Evolutionary conservation across 2,329 filamentous ascomycete genomes (phyloP), one percentile per base, ranked within the genome.

Genomic region (Cercospora brassicicola): DNA sequence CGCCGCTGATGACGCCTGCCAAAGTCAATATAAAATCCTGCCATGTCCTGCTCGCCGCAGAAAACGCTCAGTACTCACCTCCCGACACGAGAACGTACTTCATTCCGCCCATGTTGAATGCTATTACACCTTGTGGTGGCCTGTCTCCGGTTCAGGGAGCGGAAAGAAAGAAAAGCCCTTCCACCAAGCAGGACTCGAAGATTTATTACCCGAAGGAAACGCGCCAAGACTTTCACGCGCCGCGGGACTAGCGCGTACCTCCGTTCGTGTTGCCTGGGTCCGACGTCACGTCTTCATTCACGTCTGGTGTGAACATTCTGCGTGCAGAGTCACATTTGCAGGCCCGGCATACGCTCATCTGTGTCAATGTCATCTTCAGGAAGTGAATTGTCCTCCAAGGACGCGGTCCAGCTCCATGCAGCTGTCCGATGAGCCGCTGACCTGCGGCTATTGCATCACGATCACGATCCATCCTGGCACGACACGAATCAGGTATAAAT

Each of bases 41-140:
- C 42, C n/a, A 31, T 30, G 30, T 28, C 18, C 33, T 36, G 48
- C 30, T n/a, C 20, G 26, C 15, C 28, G 51, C 51, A 13, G 33
- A 18, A 15, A 20, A 10, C 23, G 20, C 7, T 31, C 33, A 28
- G 65, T 42, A 79, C 83, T 82, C 81, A 91, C 90, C 91, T 85
- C 91, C 91, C 74, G 90, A 91, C 73, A 93, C 90, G 73, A 93
- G 84, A 81, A 93, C 89, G 85, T 92, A 92, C 84, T 92, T 92
- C 90, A 93, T 93, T 78, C 75, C 73, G 67, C 20, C 15, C 60
- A 23, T 77, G 73, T 67, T 62, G 51, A 51, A 45, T 42, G 36
- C 15, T 64, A 18, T 39, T 65, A 53, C 74, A 76, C 75, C 76
- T 76, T 78, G 72, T 77, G 77, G 76, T 77, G 79, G 79, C 79